Base-by-base conservation (phyloP, 805 yeast species). In the Candida germanica region DNA sequence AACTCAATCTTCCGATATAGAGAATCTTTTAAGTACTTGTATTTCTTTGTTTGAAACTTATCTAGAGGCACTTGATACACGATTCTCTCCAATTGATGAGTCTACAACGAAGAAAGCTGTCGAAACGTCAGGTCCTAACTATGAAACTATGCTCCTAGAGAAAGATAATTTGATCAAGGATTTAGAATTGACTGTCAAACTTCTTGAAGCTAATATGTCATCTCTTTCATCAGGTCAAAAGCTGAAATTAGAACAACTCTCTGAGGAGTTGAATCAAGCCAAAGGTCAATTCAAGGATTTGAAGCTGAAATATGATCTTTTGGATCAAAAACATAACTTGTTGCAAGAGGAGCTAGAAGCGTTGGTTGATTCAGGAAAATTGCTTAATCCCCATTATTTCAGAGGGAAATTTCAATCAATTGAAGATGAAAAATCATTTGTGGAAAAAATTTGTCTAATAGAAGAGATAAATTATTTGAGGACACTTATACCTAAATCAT, bases 381-480 rank as follows among this genome's bases (percentile, higher is more conserved):
- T 29, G 17, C 39, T 44, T 16, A 18, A 29, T 11, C 29, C 30
- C 33, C 14, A 36, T 8, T 44, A 37, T 26, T 11, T 44, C 16
- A 29, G 37, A 14, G 43, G 40, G 2, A 49, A 49, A 3, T 68
- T 71, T 36, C 56, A 54, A 3, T 50, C 56, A 22, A 39, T 67
- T 7, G 39, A 59, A 10, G 53, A 61, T 5, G 71, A 65, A 40
- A 55, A 57, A 31, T 51, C 59, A 18, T 50, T 49, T 26, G 50
- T 56, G 3, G 61, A 54, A 3, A 62, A 59, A 25, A 43, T 63
- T 26, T 62, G 64, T 1, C 46, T 75, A 11, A 45, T 72, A 0
- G 70, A 71, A 22, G 79, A 77, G 47, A 64, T 77, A 8, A 49
- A 57, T 2, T 51, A 66, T 13, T 53, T 78, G 27, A 59, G 71